These are phyloP conservation scores for Epichloe coenophiala DNA, from an alignment of 2,329 filamentous ascomycete species.

Conservation along the genomic window DNA sequence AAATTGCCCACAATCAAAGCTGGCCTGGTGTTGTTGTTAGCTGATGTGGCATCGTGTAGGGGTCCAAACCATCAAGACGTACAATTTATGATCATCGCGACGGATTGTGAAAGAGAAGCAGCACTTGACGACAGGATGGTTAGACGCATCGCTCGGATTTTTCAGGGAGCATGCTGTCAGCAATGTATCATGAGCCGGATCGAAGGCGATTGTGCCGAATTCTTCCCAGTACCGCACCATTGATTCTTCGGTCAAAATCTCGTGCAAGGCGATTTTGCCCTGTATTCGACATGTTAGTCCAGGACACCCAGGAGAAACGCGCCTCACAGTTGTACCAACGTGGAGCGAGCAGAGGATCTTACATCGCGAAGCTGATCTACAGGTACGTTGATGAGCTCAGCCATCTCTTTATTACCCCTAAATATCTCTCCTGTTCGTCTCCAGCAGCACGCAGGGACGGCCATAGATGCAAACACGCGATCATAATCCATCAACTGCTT, in stretches of 20 bases:
- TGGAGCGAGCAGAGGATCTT: conserved; percentile 22
- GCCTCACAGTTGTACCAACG: neutral
- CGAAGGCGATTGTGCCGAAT: conserved; percentile 94
- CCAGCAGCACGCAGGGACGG: conserved; percentile 96
- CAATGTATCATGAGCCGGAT: conserved; percentile 84
- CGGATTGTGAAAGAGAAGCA: conserved; percentile 97
- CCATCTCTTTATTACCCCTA: conserved; percentile 96
- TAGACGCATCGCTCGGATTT: conserved; percentile 56
- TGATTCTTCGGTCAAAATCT: conserved; percentile 89
- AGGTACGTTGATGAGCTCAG: conserved; percentile 83
- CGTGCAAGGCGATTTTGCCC: conserved; percentile 90
- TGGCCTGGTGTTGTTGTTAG: conserved; percentile 42
- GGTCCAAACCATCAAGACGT: conserved; percentile 25
- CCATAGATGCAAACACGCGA: conserved; percentile 97
- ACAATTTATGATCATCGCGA: conserved; percentile 94
- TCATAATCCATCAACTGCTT: conserved; percentile 94
- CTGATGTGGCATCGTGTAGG: neutral
- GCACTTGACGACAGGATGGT: conserved; percentile 67
- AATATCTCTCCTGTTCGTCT: conserved; percentile 94
- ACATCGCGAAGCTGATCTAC: conserved; percentile 87
- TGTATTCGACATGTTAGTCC: conserved; percentile 20
- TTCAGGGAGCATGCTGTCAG: conserved; percentile 88
- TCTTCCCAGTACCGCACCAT: conserved; percentile 98
- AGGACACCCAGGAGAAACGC: neutral
- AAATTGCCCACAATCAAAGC: conserved; percentile 96